Conservation (phyloP, 2,329 filamentous ascomycete species). For the Trichoderma oligosporum region DNA sequence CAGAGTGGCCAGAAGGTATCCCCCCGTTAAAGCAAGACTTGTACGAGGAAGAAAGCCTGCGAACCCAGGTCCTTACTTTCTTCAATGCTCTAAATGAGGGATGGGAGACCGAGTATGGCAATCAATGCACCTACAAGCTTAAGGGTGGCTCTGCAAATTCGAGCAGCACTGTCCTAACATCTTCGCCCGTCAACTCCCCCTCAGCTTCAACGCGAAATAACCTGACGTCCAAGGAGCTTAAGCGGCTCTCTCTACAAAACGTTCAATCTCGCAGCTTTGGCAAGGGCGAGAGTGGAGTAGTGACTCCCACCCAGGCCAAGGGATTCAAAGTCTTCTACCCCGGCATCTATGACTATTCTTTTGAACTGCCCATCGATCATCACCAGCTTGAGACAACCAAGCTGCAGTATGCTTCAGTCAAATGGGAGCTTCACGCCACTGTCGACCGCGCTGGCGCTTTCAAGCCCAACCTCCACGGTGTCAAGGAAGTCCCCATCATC, state of each 20-base stretch:
- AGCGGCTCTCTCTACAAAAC: conserved; percentile 73
- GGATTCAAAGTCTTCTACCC: conserved; percentile 85
- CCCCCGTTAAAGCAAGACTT: conserved; percentile 81
- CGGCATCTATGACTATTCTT: conserved; percentile 64
- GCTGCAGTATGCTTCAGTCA: conserved; percentile 79
- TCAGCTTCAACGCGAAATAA: conserved; percentile 27
- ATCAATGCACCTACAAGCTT: conserved; percentile 55
- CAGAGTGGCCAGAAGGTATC: conserved; percentile 95
- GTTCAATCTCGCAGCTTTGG: conserved; percentile 81
- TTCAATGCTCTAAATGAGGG: conserved; percentile 72
- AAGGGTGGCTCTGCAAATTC: conserved; percentile 38
- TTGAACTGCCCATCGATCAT: conserved; percentile 86
- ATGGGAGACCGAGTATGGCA: conserved; percentile 60
- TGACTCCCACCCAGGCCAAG: conserved; percentile 57
- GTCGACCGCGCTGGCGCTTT: conserved; percentile 87
- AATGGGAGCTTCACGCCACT: conserved; percentile 80
- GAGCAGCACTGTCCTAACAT: conserved; percentile 33
- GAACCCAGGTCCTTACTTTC: conserved; percentile 86
- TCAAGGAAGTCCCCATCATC: conserved; percentile 77
- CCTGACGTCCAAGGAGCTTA: conserved; percentile 47
- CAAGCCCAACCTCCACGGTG: conserved; percentile 79
- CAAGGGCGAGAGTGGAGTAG: conserved; percentile 67
- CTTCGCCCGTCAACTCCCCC: conserved; percentile 23
- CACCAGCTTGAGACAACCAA: conserved; percentile 85
- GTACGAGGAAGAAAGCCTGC: conserved; percentile 77